These are phyloP conservation scores for Beverwykella pulmonaria DNA, from an alignment of 495 filamentous ascomycete genomes.

Conservation along the genomic window DNA sequence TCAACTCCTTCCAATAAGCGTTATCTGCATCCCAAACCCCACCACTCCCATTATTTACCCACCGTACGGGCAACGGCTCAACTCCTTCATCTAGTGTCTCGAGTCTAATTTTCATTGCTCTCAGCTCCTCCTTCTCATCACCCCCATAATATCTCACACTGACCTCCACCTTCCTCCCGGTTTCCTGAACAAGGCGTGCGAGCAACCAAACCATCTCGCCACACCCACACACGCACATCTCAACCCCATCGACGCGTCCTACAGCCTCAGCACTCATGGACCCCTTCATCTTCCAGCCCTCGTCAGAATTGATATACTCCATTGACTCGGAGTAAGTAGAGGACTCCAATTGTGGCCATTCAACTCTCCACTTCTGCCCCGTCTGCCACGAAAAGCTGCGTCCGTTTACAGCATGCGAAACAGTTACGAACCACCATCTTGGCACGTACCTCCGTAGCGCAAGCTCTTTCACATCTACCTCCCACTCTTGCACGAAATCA, in stretches of 20 bases:
- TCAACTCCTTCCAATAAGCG: not conserved
- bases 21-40: not conserved
- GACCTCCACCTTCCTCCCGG: not conserved
- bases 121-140: not conserved
- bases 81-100: not conserved
- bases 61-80: not conserved
- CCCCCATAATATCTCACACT: not conserved
- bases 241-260: not conserved
- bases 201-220: not conserved
- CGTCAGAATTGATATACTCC: not conserved
- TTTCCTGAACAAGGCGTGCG: not conserved
- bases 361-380: slow-evolving; percentile 7
- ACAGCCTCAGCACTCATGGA: not conserved
- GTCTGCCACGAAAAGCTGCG: slow-evolving; percentile 5
- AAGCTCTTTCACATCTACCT: not conserved
- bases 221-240: not conserved
- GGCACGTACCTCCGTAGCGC: slow-evolving; percentile 1
- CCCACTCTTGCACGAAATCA: not conserved
- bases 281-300: not conserved
- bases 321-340: not conserved
- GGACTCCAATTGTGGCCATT: slow-evolving; percentile 11
- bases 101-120: not conserved
- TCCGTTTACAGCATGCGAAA: not conserved
- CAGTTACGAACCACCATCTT: not conserved
- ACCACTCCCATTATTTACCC: not conserved